phyloP scores from a whole-genome alignment of 108 stramenopile species.

The Schizochytrium sp. region DNA sequence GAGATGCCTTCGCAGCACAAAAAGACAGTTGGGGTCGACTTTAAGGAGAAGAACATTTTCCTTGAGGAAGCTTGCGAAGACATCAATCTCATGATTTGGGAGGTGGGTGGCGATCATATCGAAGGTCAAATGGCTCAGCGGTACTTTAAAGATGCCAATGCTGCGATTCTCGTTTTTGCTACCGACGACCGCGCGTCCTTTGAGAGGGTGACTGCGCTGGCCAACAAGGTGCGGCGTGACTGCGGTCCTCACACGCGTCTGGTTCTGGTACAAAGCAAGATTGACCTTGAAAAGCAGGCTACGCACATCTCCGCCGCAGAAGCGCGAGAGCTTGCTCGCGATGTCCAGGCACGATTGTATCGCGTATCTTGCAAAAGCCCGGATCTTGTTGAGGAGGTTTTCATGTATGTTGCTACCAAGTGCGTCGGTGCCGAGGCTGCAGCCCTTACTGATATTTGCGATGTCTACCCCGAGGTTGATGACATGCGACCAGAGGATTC shows the following conservation, averaged over 20 bases:
- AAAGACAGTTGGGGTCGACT: background rate
- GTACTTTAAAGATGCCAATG: background rate
- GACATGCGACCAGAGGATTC: background rate
- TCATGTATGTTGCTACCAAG: background rate
- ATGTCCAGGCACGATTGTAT: background rate
- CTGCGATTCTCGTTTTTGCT: background rate
- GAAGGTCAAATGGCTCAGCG: background rate
- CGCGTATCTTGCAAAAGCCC: background rate
- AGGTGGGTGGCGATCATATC: background rate
- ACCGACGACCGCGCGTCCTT: background rate
- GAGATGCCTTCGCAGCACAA: background rate
- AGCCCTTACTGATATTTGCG: background rate
- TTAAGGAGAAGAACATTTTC: background rate
- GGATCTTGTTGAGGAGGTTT: background rate
- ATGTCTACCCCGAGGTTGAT: background rate
- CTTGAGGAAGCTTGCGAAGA: background rate
- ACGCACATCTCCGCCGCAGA: background rate
- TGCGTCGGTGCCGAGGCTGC: background rate
- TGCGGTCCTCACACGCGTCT: background rate
- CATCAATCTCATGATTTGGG: slow-evolving; percentile 12
- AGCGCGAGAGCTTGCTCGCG: background rate
- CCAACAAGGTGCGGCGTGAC: background rate
- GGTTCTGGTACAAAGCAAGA: background rate
- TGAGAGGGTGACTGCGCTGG: background rate
- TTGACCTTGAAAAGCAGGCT: background rate